Percentiles rank a stretch among this genome's conserved stretches.
phyloP scores from a whole-genome alignment of 345 rosid species.

The Lumnitzera littorea region DNA sequence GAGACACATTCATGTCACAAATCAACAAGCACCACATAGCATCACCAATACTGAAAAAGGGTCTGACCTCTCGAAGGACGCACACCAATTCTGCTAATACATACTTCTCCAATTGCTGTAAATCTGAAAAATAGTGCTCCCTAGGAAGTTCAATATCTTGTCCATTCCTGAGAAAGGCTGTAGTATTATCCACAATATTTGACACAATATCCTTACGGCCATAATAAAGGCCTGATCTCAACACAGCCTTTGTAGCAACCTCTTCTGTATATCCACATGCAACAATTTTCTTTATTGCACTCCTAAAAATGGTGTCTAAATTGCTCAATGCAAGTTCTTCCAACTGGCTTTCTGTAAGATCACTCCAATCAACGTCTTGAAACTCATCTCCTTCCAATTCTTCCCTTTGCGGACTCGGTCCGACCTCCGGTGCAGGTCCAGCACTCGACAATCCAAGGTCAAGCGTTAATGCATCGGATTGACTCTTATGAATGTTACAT shows the following conservation, averaged over 20 bases:
- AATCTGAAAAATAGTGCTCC: constrained; percentile 50
- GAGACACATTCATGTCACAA: constrained; percentile 91
- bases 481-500: constrained; percentile 40
- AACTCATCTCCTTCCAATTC: constrained; percentile 44
- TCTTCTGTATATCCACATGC: constrained; percentile 50
- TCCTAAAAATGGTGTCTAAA: constrained; percentile 53
- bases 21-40: constrained; percentile 97
- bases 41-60: constrained; percentile 83
- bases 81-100: constrained; percentile 82
- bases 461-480: constrained; percentile 46
- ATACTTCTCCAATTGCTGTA: constrained; percentile 71
- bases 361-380: constrained; percentile 73
- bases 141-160: constrained; percentile 37
- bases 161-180: constrained; percentile 54
- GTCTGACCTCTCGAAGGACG: constrained; percentile 73
- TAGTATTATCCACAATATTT: constrained; percentile 64
- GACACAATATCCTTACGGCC: constrained; percentile 58
- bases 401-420: constrained; percentile 33
- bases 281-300: constrained; percentile 55
- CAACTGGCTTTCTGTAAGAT: constrained; percentile 61
- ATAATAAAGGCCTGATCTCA: constrained; percentile 62
- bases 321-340: constrained; percentile 66
- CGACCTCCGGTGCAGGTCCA: constrained; percentile 32
- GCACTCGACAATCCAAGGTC: constrained; percentile 49
- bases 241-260: constrained; percentile 49